Evolutionary conservation across 2,329 filamentous ascomycete genomes (phyloP).

Genomic region (Chaetothyriales sp.): DNA sequence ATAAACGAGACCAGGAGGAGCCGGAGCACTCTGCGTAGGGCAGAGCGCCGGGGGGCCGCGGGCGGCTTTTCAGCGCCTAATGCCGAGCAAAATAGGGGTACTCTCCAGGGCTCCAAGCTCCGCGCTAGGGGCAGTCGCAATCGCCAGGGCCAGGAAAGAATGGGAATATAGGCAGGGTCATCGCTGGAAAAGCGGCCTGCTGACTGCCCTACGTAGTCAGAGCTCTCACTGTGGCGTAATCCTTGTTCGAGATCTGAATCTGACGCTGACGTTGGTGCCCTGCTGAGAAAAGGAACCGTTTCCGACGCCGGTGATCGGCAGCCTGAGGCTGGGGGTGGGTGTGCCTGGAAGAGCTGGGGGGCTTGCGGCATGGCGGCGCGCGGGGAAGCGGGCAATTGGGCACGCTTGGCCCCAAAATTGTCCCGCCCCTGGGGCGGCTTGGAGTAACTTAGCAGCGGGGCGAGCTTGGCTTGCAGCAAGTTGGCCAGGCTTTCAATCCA

Average conservation of each 20-base stretch:
- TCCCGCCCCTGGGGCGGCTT: no score
- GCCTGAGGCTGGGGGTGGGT: no score
- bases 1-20: slow-evolving; percentile 13
- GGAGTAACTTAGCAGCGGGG: no score
- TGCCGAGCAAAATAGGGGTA: background rate
- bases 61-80: background rate
- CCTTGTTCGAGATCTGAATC: background rate
- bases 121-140: background rate
- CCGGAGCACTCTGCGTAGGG: slow-evolving; percentile 8
- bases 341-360: background rate
- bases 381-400: no score
- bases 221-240: background rate
- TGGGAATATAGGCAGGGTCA: background rate
- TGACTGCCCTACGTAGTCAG: background rate
- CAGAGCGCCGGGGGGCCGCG: background rate
- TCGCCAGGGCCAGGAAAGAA: background rate
- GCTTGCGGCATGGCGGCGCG: no score
- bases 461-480: no score
- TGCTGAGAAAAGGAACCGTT: background rate
- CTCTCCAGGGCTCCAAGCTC: background rate
- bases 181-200: background rate
- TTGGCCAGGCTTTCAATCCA: no score
- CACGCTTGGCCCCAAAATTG: no score
- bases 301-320: background rate
- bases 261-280: background rate